A percentile compares a stretch with the other conserved stretches of the same genome.
phyloP scores from a whole-genome alignment of 2,329 filamentous ascomycete species.

The Diaporthe helianthi region DNA sequence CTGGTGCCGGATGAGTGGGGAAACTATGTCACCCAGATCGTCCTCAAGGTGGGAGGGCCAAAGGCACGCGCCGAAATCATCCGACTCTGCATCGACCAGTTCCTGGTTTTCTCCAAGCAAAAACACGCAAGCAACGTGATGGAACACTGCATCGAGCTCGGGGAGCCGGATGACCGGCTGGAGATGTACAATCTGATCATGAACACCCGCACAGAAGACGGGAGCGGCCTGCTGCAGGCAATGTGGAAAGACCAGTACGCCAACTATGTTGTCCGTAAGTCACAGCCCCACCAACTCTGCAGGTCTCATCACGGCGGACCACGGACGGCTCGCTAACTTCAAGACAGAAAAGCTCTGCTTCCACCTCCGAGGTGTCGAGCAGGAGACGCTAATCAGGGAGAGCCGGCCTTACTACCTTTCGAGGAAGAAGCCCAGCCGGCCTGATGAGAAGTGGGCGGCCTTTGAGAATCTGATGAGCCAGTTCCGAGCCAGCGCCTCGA shows the following conservation, averaged over 20 bases:
- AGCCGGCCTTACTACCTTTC: slow-evolving; percentile 67
- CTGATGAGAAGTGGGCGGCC: slow-evolving; percentile 62
- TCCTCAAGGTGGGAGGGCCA: slow-evolving; percentile 78
- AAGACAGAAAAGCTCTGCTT: slow-evolving; percentile 78
- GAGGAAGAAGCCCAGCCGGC: slow-evolving; percentile 70
- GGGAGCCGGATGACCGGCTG: slow-evolving; percentile 71
- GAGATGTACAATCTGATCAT: slow-evolving; percentile 72
- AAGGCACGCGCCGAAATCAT: slow-evolving; percentile 79
- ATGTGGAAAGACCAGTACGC: slow-evolving; percentile 92
- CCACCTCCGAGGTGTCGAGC: slow-evolving; percentile 66
- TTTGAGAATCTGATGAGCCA: slow-evolving; percentile 63
- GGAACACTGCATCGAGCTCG: slow-evolving; percentile 84
- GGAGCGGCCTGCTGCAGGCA: slow-evolving; percentile 72
- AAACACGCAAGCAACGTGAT: slow-evolving; percentile 98
- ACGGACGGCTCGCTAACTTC: slow-evolving; percentile 37
- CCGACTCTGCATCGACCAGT: slow-evolving; percentile 71
- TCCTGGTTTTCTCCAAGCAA: slow-evolving; percentile 84
- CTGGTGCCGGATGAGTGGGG: slow-evolving; percentile 89
- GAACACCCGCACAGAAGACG: slow-evolving; percentile 62
- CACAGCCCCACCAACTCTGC: not conserved
- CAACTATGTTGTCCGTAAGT: slow-evolving; percentile 96
- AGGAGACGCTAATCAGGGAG: slow-evolving; percentile 65
- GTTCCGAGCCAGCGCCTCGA: slow-evolving; percentile 39
- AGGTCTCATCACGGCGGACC: not conserved
- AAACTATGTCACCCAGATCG: slow-evolving; percentile 95